A percentile compares a stretch with the other conserved stretches of the same genome.
phyloP scores from a whole-genome alignment of 2,329 filamentous ascomycete species.

The Penicillium sp. region DNA sequence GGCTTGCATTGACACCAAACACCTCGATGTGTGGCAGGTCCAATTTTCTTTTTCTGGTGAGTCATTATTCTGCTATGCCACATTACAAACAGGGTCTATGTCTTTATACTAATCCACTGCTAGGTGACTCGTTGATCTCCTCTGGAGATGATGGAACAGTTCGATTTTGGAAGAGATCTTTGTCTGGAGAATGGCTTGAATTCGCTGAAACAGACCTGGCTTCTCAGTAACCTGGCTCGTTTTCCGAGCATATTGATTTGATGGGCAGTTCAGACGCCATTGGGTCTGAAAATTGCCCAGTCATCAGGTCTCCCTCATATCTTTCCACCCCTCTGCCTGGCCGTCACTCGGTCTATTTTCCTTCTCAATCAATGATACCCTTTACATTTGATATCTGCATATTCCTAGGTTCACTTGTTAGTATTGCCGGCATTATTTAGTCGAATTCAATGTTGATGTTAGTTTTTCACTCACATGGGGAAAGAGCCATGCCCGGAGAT shows the following conservation, averaged over 20 bases:
- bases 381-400: constrained; percentile 10
- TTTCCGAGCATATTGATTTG: background rate
- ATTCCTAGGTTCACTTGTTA: background rate
- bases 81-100: background rate
- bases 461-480: background rate
- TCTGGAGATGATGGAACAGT: constrained; percentile 45
- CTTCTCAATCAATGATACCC: constrained; percentile 23
- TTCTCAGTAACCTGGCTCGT: constrained; percentile 26
- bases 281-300: too few species aligned
- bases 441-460: background rate
- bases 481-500: constrained; percentile 15
- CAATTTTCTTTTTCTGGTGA: constrained; percentile 46
- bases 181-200: constrained; percentile 47
- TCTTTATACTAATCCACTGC: background rate
- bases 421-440: background rate
- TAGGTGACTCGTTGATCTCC: constrained; percentile 46
- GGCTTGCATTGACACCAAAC: constrained; percentile 45
- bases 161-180: constrained; percentile 46
- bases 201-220: constrained; percentile 45
- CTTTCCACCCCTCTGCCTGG: background rate
- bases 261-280: background rate
- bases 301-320: background rate
- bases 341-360: constrained; percentile 1
- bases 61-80: constrained; percentile 4
- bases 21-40: constrained; percentile 48